Percentiles rank a stretch among this genome's conserved stretches.
These are phyloP conservation scores for Zymoseptoria crescenta DNA, from an alignment of 2,329 filamentous ascomycete genomes.

Conservation along the genomic window DNA sequence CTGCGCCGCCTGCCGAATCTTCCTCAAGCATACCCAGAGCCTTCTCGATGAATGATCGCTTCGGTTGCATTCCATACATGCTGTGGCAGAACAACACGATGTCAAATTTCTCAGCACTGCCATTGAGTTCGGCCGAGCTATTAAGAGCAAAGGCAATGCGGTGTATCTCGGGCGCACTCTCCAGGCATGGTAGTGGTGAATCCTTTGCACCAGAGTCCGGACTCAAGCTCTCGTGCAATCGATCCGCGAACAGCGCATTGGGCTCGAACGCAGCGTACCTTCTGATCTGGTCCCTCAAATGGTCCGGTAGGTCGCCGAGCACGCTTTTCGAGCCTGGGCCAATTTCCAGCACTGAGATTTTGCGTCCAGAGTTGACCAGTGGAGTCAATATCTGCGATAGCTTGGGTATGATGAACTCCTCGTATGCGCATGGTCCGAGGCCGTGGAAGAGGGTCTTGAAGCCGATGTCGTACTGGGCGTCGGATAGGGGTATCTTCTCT, in stretches of 20 bases:
- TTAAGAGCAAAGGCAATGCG: slow-evolving; percentile 34
- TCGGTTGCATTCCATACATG: slow-evolving; percentile 53
- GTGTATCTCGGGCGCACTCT: slow-evolving; percentile 34
- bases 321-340: slow-evolving; percentile 52
- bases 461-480: slow-evolving; percentile 43
- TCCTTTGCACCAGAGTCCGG: slow-evolving; percentile 21
- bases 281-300: slow-evolving; percentile 38
- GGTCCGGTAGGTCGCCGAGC: slow-evolving; percentile 41
- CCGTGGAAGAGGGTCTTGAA: slow-evolving; percentile 39
- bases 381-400: slow-evolving; percentile 37
- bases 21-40: slow-evolving; percentile 44
- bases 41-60: slow-evolving; percentile 38
- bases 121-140: slow-evolving; percentile 15
- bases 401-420: slow-evolving; percentile 47
- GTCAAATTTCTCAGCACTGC: slow-evolving; percentile 40
- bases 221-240: slow-evolving; percentile 39
- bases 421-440: slow-evolving; percentile 36
- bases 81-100: slow-evolving; percentile 56
- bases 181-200: slow-evolving; percentile 37
- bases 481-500: slow-evolving; percentile 33
- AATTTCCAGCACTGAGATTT: slow-evolving; percentile 51
- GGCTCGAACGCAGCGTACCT: slow-evolving; percentile 50
- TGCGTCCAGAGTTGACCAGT: slow-evolving; percentile 35
- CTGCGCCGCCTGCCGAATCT: slow-evolving; percentile 34
- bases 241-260: slow-evolving; percentile 39